Conservation (phyloP, 2,329 filamentous ascomycete genomes). For the Penicillium sp. region DNA sequence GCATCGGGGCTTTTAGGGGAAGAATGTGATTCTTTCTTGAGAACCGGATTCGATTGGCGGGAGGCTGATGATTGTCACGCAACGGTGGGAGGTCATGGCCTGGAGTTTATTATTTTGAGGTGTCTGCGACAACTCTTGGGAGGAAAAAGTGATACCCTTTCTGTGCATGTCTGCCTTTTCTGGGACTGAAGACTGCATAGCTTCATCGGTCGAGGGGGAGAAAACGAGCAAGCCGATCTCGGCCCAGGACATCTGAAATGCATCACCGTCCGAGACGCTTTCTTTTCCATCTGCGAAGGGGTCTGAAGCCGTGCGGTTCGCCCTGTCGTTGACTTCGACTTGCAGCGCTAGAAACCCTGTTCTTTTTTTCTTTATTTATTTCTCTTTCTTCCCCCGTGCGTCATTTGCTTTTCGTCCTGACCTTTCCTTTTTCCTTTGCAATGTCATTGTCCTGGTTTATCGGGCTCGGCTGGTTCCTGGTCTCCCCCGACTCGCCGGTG, state of each 20-base stretch:
- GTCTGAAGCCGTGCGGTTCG: neutral
- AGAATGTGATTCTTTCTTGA: slow-evolving; percentile 20
- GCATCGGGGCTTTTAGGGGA: slow-evolving; percentile 1
- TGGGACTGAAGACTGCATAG: slow-evolving; percentile 36
- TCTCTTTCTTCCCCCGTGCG: slow-evolving; percentile 12
- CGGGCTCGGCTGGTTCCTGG: slow-evolving; percentile 14
- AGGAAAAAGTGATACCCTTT: slow-evolving; percentile 44
- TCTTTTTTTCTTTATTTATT: slow-evolving; percentile 24
- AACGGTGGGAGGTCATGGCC: slow-evolving; percentile 30
- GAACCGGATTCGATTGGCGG: slow-evolving; percentile 9
- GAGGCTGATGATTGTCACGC: slow-evolving; percentile 29
- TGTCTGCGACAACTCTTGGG: slow-evolving; percentile 38
- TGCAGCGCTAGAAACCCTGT: slow-evolving; percentile 34
- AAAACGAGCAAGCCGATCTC: slow-evolving; percentile 25
- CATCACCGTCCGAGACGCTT: slow-evolving; percentile 29
- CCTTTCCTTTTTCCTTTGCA: slow-evolving; percentile 8
- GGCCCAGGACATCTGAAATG: slow-evolving; percentile 26
- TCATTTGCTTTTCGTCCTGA: slow-evolving; percentile 10
- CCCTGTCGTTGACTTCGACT: slow-evolving; percentile 19
- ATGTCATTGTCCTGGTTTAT: slow-evolving; percentile 23
- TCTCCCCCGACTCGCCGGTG: slow-evolving; percentile 6
- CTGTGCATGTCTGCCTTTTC: slow-evolving; percentile 37
- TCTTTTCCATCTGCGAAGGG: slow-evolving; percentile 10
- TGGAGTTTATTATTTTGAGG: slow-evolving; percentile 35
- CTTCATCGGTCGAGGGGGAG: slow-evolving; percentile 33